Conservation (phyloP, 2,329 filamentous ascomycete species). For the Xylaria hypoxylon region DNA sequence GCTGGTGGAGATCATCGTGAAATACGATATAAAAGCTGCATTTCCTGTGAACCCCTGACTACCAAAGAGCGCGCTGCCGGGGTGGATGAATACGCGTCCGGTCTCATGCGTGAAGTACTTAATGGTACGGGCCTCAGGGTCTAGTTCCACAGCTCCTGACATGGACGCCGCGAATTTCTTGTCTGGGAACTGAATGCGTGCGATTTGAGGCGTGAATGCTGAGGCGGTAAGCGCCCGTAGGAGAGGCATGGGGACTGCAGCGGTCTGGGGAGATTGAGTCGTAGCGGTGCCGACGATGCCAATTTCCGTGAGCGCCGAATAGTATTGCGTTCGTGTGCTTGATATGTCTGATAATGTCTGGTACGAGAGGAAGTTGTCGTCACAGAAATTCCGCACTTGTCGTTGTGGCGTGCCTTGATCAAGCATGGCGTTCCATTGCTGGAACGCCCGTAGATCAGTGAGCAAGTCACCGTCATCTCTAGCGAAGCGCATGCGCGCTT, state of each 20-base stretch:
- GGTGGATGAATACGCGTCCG: constrained; percentile 92
- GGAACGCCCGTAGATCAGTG: constrained; percentile 85
- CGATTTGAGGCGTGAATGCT: constrained; percentile 86
- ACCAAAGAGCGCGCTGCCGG: constrained; percentile 86
- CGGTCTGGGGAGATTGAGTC: constrained; percentile 46
- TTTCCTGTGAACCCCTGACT: constrained; percentile 80
- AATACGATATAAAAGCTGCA: constrained; percentile 86
- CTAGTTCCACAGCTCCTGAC: constrained; percentile 89
- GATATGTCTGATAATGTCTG: constrained; percentile 89
- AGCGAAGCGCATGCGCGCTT: constrained; percentile 79
- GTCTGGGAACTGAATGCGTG: constrained; percentile 91
- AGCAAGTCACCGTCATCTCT: constrained; percentile 86
- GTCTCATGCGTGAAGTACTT: constrained; percentile 91
- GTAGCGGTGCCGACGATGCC: constrained; percentile 68
- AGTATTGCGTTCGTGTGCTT: constrained; percentile 86
- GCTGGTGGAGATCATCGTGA: constrained; percentile 88
- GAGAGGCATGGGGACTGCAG: constrained; percentile 58
- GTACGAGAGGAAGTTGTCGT: constrained; percentile 84
- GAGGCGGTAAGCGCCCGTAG: constrained; percentile 78
- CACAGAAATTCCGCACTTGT: constrained; percentile 81
- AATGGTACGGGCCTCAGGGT: constrained; percentile 91
- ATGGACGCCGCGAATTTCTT: constrained; percentile 93
- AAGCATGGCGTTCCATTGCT: constrained; percentile 80
- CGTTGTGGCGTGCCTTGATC: constrained; percentile 68
- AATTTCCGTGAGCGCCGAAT: constrained; percentile 85